Conservation (phyloP, 2,329 filamentous ascomycete species). For the Cercospora nicotianae region DNA sequence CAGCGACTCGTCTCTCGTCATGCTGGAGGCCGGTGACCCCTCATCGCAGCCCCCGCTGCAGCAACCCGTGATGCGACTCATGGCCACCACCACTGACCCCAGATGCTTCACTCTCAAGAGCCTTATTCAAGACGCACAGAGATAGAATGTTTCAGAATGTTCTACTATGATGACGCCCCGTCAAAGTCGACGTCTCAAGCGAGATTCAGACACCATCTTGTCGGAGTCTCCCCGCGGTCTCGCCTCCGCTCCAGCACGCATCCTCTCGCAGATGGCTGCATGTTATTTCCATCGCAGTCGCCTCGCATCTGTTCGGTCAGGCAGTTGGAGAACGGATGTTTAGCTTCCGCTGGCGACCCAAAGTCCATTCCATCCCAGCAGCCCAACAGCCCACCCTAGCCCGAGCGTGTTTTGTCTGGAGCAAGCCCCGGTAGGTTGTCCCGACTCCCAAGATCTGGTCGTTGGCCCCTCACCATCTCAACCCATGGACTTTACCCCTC, state of each 20-base stretch:
- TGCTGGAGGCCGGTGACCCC: not conserved
- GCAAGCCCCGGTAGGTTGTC: not conserved
- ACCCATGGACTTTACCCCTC: not conserved
- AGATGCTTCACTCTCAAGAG: not conserved
- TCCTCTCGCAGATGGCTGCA: not conserved
- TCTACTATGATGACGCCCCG: conserved; percentile 3
- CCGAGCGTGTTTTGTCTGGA: not conserved
- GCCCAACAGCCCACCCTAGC: not conserved
- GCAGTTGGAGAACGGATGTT: not conserved
- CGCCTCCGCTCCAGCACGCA: not conserved
- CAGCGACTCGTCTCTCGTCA: not conserved
- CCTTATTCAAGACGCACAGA: not conserved
- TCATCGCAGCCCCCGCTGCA: not conserved
- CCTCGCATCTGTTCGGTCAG: not conserved
- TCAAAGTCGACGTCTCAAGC: not conserved
- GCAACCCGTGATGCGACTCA: not conserved
- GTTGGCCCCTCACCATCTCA: not conserved
- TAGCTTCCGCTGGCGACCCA: not conserved
- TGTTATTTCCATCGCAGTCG: no score
- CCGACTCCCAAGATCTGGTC: not conserved
- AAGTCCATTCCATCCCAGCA: not conserved
- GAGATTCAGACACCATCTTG: not conserved
- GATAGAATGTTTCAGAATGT: conserved; percentile 8
- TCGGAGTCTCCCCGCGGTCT: not conserved
- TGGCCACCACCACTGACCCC: not conserved